These are phyloP conservation scores for Anisodus acutangulus DNA, from an alignment of 257 asterid species.

Conservation along the genomic window DNA sequence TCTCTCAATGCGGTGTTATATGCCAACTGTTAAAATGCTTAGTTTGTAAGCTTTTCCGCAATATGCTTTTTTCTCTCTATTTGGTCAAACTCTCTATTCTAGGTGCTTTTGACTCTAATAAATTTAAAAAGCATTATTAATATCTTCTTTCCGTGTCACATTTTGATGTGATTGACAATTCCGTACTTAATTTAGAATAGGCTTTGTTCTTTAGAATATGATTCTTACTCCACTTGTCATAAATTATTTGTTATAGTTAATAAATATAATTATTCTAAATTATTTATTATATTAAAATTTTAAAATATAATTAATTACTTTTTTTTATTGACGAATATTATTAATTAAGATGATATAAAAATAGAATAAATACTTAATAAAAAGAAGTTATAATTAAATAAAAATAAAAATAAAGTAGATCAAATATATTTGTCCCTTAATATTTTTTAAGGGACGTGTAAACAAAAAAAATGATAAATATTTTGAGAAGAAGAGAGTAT, in stretches of 20 bases:
- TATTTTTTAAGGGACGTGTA: too few species aligned
- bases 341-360: too few species aligned
- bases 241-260: too few species aligned
- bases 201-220: constrained; percentile 12
- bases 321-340: too few species aligned
- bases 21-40: constrained; percentile 36
- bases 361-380: too few species aligned
- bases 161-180: constrained; percentile 6
- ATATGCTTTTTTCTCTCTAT: neutral
- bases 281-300: too few species aligned
- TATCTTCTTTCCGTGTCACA: constrained; percentile 13
- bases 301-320: too few species aligned
- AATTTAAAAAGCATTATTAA: neutral
- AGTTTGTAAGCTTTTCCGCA: constrained; percentile 17
- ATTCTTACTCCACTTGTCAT: neutral
- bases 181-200: neutral
- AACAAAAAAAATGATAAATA: too few species aligned
- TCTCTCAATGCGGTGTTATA: neutral
- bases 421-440: too few species aligned
- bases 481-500: neutral
- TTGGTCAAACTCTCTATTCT: neutral
- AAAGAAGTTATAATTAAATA: too few species aligned
- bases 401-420: too few species aligned
- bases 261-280: too few species aligned
- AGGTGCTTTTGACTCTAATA: neutral